phyloP scores from a whole-genome alignment of 176 grass and related monocot genomes.

The Echinochloa phyllopogon region DNA sequence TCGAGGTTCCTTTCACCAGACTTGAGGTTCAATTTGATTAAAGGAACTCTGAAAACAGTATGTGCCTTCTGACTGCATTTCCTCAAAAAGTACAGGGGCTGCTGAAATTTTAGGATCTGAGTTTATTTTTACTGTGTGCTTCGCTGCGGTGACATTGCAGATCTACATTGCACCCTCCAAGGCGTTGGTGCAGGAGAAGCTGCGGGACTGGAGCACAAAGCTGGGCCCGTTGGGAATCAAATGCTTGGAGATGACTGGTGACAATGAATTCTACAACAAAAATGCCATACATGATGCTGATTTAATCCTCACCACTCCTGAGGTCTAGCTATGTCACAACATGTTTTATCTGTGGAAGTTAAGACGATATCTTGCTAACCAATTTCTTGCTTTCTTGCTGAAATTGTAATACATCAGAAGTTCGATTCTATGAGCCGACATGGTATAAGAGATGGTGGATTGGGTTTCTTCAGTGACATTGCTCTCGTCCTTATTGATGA shows the following conservation, averaged over 20 bases:
- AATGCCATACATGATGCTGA: constrained; percentile 84
- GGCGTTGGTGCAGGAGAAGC: constrained; percentile 92
- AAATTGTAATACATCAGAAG: constrained; percentile 59
- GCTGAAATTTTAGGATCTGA: not conserved
- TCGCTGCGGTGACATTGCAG: constrained; percentile 47
- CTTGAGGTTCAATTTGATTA: constrained; percentile 66
- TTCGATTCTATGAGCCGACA: constrained; percentile 88
- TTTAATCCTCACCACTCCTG: constrained; percentile 91
- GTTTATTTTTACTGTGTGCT: constrained; percentile 22
- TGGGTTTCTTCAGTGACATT: constrained; percentile 97
- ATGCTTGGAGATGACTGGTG: constrained; percentile 97
- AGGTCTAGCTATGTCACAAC: constrained; percentile 50
- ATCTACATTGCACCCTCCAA: constrained; percentile 95
- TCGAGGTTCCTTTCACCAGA: constrained; percentile 83
- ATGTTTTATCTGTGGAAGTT: constrained; percentile 31
- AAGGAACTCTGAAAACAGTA: constrained; percentile 95
- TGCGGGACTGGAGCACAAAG: constrained; percentile 83
- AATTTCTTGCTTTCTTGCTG: constrained; percentile 7
- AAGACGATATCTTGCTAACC: constrained; percentile 17
- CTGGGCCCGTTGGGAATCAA: constrained; percentile 67
- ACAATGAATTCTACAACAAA: constrained; percentile 69
- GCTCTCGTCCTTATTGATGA: constrained; percentile 89
- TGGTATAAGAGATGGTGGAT: constrained; percentile 73
- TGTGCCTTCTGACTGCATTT: constrained; percentile 33
- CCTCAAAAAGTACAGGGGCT: constrained; percentile 6